These are phyloP conservation scores for Pseudopithomyces chartarum DNA, from an alignment of 2,329 filamentous ascomycete genomes.

Conservation along the genomic window DNA sequence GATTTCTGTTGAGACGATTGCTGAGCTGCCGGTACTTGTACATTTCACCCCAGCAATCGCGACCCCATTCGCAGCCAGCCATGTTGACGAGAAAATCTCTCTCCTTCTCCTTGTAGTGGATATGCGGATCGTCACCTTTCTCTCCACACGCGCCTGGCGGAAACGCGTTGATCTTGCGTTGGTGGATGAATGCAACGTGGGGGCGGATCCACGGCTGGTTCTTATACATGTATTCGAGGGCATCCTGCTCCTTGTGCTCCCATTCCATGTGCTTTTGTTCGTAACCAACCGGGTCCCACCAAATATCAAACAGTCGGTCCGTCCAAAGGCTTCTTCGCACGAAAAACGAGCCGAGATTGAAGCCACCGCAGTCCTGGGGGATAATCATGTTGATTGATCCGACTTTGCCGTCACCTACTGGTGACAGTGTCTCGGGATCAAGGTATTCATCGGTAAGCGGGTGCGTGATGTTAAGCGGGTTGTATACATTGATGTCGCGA, in stretches of 20 bases:
- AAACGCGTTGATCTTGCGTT: slow-evolving; percentile 94
- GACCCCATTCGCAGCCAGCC: slow-evolving; percentile 95
- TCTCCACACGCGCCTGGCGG: slow-evolving; percentile 87
- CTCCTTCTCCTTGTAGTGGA: slow-evolving; percentile 86
- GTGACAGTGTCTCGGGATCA: slow-evolving; percentile 73
- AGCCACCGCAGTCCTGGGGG: slow-evolving; percentile 91
- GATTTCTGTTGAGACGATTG: slow-evolving; percentile 82
- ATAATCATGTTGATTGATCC: slow-evolving; percentile 86
- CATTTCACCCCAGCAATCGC: slow-evolving; percentile 98
- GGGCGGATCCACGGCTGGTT: slow-evolving; percentile 92
- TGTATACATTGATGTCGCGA: slow-evolving; percentile 95
- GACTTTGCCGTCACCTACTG: slow-evolving; percentile 75
- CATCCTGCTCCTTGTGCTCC: slow-evolving; percentile 99
- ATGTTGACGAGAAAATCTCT: slow-evolving; percentile 97
- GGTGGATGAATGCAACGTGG: slow-evolving; percentile 85
- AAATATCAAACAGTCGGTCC: slow-evolving; percentile 88
- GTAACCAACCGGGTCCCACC: slow-evolving; percentile 98
- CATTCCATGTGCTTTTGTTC: slow-evolving; percentile 99
- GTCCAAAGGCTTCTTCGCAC: slow-evolving; percentile 84
- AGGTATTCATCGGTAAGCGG: slow-evolving; percentile 76
- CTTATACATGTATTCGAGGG: slow-evolving; percentile 87
- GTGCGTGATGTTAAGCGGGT: slow-evolving; percentile 91
- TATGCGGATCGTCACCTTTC: slow-evolving; percentile 71
- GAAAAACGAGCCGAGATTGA: slow-evolving; percentile 97
- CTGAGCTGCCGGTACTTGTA: slow-evolving; percentile 92